These are phyloP conservation scores for Aspergillus carlsbadensis DNA, from an alignment of 495 filamentous ascomycete genomes.

Conservation along the genomic window DNA sequence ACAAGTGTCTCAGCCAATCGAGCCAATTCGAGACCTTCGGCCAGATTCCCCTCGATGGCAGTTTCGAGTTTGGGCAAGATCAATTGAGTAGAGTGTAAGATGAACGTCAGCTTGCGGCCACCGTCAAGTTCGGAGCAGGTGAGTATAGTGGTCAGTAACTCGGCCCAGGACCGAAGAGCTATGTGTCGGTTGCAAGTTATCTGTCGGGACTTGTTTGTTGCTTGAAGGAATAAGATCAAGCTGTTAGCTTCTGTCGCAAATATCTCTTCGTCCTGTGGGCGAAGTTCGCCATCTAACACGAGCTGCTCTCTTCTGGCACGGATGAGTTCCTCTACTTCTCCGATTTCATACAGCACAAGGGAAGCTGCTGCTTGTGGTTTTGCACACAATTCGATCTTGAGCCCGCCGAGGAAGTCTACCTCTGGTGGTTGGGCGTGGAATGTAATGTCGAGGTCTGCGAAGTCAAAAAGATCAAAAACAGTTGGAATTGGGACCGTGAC, in stretches of 20 bases:
- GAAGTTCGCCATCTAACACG: constrained; percentile 45
- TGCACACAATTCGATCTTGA: constrained; percentile 61
- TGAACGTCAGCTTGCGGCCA: constrained; percentile 65
- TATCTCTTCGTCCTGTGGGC: constrained; percentile 56
- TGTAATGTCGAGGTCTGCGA: constrained; percentile 67
- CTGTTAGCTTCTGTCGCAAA: constrained; percentile 57
- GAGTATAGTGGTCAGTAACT: constrained; percentile 74
- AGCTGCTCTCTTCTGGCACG: constrained; percentile 53
- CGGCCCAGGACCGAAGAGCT: constrained; percentile 75
- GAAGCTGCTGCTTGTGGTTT: constrained; percentile 48
- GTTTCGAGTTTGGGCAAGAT: constrained; percentile 82
- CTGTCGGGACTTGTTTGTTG: constrained; percentile 69
- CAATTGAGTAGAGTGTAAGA: constrained; percentile 79
- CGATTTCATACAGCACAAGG: constrained; percentile 54
- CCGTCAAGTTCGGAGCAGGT: constrained; percentile 72
- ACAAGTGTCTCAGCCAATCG: constrained; percentile 74
- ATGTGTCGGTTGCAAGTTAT: constrained; percentile 58
- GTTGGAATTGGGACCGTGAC: constrained; percentile 63
- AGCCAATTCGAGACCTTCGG: constrained; percentile 70
- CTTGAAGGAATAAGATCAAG: constrained; percentile 54
- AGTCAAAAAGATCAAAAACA: constrained; percentile 92
- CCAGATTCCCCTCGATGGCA: constrained; percentile 60
- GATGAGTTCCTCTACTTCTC: constrained; percentile 60
- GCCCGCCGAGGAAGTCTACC: constrained; percentile 54
- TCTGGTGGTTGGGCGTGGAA: constrained; percentile 47